Base-by-base conservation (phyloP, 2,329 filamentous ascomycete genomes). In the Juglanconis oblonga region DNA sequence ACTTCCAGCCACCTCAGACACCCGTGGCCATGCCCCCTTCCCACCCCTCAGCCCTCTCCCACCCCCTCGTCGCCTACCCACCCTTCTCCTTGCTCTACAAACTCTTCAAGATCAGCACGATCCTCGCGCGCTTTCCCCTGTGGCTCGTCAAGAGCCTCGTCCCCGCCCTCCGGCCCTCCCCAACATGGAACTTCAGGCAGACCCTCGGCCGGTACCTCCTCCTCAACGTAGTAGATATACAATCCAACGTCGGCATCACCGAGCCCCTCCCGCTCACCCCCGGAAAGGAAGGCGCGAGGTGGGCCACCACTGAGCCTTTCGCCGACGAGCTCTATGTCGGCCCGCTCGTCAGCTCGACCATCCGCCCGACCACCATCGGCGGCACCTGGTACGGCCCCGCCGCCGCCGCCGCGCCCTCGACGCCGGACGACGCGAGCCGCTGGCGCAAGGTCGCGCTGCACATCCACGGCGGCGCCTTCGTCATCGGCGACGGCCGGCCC, bases 401-500 rank as follows among this genome's bases (percentile, higher is more conserved):
- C 13, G 40, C 14, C 5, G 9, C 32, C 9, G 13, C 45, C 7
- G 61, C 54, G 4, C 61, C 49, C 24, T 10, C 35, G 4, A 35
- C 13, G 42, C 31, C 24, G 9, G 40, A 29, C n/a, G 11, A 32
- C 7, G 45, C 33, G 1, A 9, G 5, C 13, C 2, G 17, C 29
- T 31, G 10, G 2, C 62, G 55, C 32, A 70, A 65, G 1, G 72
- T 81, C 1, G 66, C 80, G 7, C 68, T 81, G 5, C 79, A 81
- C 61, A 70, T 81, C 57, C 80, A 82, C 65, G 79, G 79, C 50
- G 80, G 80, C 45, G 79, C 76, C 1, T 82, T 74, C 64, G 74
- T 80, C 1, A 67, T 75, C 17, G 77, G 76, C 49, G 74, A 78
- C 60, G 77, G 77, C 8, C 65, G 77, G 24, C 71, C 69, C 5